Percentiles rank a stretch among this genome's conserved stretches.
These are phyloP conservation scores for Phycomyces blakesleeanus DNA, from an alignment of 192 early-diverging fungal genomes.

Conservation along the genomic window DNA sequence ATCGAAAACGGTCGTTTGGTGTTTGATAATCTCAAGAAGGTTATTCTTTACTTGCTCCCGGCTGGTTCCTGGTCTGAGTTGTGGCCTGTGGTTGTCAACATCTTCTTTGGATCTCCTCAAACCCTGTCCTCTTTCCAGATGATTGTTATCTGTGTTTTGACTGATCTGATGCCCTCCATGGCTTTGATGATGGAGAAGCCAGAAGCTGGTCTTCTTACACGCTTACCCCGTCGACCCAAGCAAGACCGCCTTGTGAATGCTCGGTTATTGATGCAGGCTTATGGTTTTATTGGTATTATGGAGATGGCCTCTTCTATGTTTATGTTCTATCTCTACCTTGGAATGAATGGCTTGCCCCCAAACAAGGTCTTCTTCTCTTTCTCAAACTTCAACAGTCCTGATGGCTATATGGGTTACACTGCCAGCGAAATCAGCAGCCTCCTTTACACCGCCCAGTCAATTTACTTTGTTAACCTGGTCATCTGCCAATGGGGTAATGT, in stretches of 20 bases:
- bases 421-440: constrained; percentile 42
- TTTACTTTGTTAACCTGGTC: constrained; percentile 61
- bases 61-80: constrained; percentile 75
- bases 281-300: constrained; percentile 73
- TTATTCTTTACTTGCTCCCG: constrained; percentile 78
- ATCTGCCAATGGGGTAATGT: constrained; percentile 62
- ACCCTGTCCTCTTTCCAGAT: constrained; percentile 78
- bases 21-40: constrained; percentile 88
- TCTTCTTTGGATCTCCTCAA: constrained; percentile 77
- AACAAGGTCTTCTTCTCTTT: constrained; percentile 49
- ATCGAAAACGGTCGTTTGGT: constrained; percentile 79
- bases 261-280: constrained; percentile 68
- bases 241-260: constrained; percentile 63
- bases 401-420: constrained; percentile 37
- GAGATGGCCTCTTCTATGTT: constrained; percentile 61
- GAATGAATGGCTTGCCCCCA: constrained; percentile 39
- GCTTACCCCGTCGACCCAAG: constrained; percentile 66
- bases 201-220: constrained; percentile 69
- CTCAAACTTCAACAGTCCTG: constrained; percentile 28
- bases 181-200: constrained; percentile 74
- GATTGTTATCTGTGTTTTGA: constrained; percentile 67
- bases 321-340: constrained; percentile 72
- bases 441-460: constrained; percentile 48
- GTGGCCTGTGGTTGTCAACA: constrained; percentile 70
- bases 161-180: constrained; percentile 61